Evolutionary conservation across 2,329 filamentous ascomycete genomes (phyloP).

Genomic region (Neophaeococcomyces mojaviensis): DNA sequence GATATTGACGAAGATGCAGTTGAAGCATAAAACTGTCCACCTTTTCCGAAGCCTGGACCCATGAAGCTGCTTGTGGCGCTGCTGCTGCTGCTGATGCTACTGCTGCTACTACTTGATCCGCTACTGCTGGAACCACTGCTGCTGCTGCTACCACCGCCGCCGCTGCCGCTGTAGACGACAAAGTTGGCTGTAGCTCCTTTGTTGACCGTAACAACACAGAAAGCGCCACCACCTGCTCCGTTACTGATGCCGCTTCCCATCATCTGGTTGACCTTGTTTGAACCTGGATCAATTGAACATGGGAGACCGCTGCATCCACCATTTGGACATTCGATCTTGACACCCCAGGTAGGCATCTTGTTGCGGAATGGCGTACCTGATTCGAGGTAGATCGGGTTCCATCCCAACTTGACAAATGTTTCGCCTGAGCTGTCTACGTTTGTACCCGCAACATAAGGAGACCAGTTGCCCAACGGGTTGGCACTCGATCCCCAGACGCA

Average conservation of each 20-base stretch:
- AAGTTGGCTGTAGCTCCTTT: slow-evolving; percentile 60
- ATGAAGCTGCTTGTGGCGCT: slow-evolving; percentile 3
- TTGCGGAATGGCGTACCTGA: slow-evolving; percentile 45
- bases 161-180: slow-evolving; percentile 47
- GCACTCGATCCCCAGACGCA: slow-evolving; percentile 64
- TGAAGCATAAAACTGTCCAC: neutral
- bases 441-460: slow-evolving; percentile 66
- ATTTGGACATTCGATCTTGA: slow-evolving; percentile 62
- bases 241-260: slow-evolving; percentile 47
- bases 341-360: slow-evolving; percentile 56
- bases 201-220: slow-evolving; percentile 70
- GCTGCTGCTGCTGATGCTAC: neutral
- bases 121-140: slow-evolving; percentile 2
- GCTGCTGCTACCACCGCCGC: slow-evolving; percentile 32
- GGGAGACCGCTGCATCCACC: slow-evolving; percentile 65
- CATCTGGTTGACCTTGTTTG: slow-evolving; percentile 51
- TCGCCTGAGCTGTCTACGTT: slow-evolving; percentile 59
- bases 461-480: slow-evolving; percentile 66
- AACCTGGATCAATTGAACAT: slow-evolving; percentile 60
- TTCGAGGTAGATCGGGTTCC: slow-evolving; percentile 67
- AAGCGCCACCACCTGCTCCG: slow-evolving; percentile 61
- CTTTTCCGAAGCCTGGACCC: slow-evolving; percentile 8
- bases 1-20: neutral
- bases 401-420: slow-evolving; percentile 68
- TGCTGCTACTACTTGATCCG: slow-evolving; percentile 5